Base-by-base conservation (phyloP, 2,329 filamentous ascomycete genomes). In the Epichloe bromicola region DNA sequence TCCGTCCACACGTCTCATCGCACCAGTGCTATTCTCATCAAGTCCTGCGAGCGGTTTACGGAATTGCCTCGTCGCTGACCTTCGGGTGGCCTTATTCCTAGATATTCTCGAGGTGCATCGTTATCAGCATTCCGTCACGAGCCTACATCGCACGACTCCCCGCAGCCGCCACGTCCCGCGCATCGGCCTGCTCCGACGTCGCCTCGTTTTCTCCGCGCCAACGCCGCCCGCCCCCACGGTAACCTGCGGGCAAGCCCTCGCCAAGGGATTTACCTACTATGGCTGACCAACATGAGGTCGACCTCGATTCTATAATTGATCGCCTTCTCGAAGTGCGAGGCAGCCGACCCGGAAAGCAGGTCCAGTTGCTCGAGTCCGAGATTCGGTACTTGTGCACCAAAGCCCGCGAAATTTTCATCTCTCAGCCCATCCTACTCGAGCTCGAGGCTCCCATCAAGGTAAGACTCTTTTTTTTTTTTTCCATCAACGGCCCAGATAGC, bases 361-460 rank as follows among this genome's bases (percentile, higher is more conserved):
- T 98, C 51, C 91, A 97, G 75, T 81, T 98, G 60, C 78, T 95
- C 59, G 93, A 98, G 72, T 83, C 88, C 55, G 93, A 97, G 75
- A 98, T 98, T 62, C 86, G 91, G 67, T 95, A 83, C 72, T 82
- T 98, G 59, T 98, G 93, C 81, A 96, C 91, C 68, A 97, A 97
- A 77, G 90, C 91, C 57, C 86, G 93, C 59, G 93, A 98, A 76
- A 97, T 98, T 64, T 97, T 98, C 78, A 97, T 98, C 71, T 96
- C 90, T 56, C 93, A 98, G 76, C 93, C 93, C 59, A 97, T 97
- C 65, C 77, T 98, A 60, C 82, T 98, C 59, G 93, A 98, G 76
- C 81, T 98, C 48, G 93, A 97, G 73, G 93, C 93, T 66, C 93
- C 93, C 56, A 97, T 98, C 74, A 98, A 98, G 89, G 91, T 95